Conservation (phyloP, 148 eudicot species). For the Amaranthus palmeri region DNA sequence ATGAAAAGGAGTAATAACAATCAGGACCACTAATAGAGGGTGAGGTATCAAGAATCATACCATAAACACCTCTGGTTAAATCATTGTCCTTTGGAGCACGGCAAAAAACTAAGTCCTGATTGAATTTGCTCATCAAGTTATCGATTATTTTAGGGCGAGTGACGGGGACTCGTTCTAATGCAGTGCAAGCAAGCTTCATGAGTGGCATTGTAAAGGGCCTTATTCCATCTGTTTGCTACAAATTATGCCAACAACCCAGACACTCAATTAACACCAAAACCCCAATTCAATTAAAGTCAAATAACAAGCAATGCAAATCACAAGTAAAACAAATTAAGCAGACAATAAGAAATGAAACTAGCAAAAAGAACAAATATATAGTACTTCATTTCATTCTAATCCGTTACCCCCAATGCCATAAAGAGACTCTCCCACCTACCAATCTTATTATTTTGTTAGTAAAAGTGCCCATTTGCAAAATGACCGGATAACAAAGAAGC, state of each 20-base stretch:
- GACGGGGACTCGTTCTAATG: conserved; percentile 87
- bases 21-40: neutral
- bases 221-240: conserved; percentile 86
- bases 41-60: conserved; percentile 32
- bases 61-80: conserved; percentile 58
- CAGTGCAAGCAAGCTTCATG: conserved; percentile 89
- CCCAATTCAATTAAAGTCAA: conserved; percentile 5
- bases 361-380: no score
- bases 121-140: conserved; percentile 64
- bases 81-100: conserved; percentile 79
- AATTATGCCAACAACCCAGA: conserved; percentile 14
- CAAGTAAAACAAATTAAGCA: neutral
- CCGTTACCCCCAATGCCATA: no score
- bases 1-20: neutral
- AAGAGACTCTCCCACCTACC: no score
- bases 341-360: neutral
- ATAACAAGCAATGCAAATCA: neutral
- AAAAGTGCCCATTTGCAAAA: no score
- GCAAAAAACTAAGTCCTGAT: conserved; percentile 86
- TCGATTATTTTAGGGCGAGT: conserved; percentile 67
- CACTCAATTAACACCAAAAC: neutral
- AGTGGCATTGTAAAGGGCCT: conserved; percentile 96
- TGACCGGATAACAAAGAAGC: no score
- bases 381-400: no score
- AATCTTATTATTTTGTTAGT: no score